Base-by-base conservation (phyloP, 2,329 filamentous ascomycete genomes). In the Fusarium sp. region DNA sequence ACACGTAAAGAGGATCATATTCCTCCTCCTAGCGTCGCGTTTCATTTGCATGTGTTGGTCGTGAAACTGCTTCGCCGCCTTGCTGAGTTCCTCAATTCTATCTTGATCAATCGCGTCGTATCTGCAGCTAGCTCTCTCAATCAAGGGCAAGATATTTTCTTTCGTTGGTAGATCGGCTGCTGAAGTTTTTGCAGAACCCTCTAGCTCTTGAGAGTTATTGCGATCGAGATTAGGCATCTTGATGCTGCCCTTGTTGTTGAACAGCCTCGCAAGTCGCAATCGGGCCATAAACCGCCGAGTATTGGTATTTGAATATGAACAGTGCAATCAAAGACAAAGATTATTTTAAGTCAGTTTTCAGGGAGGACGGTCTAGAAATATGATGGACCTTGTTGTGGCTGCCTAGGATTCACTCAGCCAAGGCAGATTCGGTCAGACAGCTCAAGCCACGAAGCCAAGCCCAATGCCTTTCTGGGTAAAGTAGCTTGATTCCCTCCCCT, bases 341-440 rank as follows among this genome's bases (percentile, higher is more conserved):
- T 27, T 9, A 47, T 29, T 59, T 6, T 18, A 24, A 29, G 20
- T n/a, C 27, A 38, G 22, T n/a, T 24, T 11, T 18, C 27, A 27
- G 20, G 24, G n/a, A 22, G 13, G 29, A 14, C n/a, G 38, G 59
- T 16, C 50, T 35, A 57, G 34, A 34, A 22, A 22, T 57, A 22
- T 20, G n/a, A 16, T 22, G 52, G 34, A 37, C 34, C 20, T 37
- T 16, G 14, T 27, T 47, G 9, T 59, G 60, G 70, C 57, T 62
- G 61, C 70, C 70, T 72, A 16, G 16, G 22, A 20, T 20, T 18
- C 40, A 18, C 22, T 18, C 40, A 62, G 61, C 66, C 37, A 70
- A 70, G 70, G 70, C 70, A 60, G 66, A 72, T 20, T 73, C 16
- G 14, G 31, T 22, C 29, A 31, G 31, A 18, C 29, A 22, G 52